Evolutionary conservation across 1,284 basidiomycete genomes (phyloP).

Genomic region (Sutorius eximius): DNA sequence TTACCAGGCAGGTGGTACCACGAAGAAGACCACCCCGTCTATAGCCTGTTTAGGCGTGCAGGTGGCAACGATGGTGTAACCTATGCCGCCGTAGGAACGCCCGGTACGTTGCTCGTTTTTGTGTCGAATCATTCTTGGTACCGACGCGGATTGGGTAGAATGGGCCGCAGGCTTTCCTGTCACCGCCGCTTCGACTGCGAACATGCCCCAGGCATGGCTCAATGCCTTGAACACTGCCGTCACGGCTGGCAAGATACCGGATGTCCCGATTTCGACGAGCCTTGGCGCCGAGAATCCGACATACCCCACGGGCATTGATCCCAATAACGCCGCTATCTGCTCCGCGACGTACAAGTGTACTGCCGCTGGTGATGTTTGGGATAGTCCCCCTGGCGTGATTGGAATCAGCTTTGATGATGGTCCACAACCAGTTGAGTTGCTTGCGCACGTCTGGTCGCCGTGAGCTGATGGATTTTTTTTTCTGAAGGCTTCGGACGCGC

Average conservation of each 20-base stretch:
- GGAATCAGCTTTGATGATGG: constrained; percentile 79
- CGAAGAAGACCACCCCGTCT: constrained; percentile 52
- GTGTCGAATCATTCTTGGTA: not conserved
- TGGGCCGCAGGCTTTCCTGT: constrained; percentile 59
- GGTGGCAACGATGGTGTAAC: constrained; percentile 41
- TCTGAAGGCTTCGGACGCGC: constrained; percentile 25
- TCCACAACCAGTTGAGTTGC: constrained; percentile 53
- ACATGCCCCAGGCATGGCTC: constrained; percentile 64
- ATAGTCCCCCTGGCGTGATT: constrained; percentile 62
- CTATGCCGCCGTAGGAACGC: constrained; percentile 59
- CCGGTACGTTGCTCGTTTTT: constrained; percentile 50
- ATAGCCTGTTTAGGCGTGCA: constrained; percentile 57
- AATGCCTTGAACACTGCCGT: constrained; percentile 65
- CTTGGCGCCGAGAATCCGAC: constrained; percentile 46
- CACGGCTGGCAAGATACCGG: constrained; percentile 70
- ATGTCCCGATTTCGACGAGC: constrained; percentile 54
- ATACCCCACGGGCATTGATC: constrained; percentile 57
- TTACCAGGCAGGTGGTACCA: constrained; percentile 60
- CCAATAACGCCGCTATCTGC: constrained; percentile 55
- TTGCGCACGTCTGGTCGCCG: constrained; percentile 34
- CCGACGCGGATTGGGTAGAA: constrained; percentile 37
- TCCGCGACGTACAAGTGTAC: constrained; percentile 67
- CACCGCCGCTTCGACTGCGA: constrained; percentile 41
- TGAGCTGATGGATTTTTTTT: constrained; percentile 11
- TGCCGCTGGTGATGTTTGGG: constrained; percentile 63